Evolutionary conservation across 176 grass and related monocot genomes (phyloP).

Genomic region (Lolium multiflorum): DNA sequence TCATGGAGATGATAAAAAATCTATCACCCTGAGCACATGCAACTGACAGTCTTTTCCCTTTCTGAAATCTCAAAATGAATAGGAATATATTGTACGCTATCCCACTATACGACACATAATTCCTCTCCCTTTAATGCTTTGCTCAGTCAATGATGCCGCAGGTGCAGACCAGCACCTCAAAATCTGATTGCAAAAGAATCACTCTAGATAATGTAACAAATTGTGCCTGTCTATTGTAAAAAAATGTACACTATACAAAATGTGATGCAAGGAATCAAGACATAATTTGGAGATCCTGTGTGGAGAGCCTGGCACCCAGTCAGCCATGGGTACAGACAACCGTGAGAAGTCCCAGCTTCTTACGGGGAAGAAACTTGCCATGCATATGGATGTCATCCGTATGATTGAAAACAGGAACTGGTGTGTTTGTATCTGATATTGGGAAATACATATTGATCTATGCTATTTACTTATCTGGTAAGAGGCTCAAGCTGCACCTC

Average conservation of each 20-base stretch:
- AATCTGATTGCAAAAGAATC: constrained; percentile 45
- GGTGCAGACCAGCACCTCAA: background rate
- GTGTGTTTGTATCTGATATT: constrained; percentile 37
- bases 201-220: constrained; percentile 16
- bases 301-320: constrained; percentile 20
- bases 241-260: constrained; percentile 72
- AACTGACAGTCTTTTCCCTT: too few relatives aligned
- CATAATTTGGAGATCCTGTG: constrained; percentile 34
- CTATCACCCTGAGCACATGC: too few relatives aligned
- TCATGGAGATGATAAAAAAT: too few relatives aligned
- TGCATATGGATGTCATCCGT: constrained; percentile 28
- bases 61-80: too few relatives aligned
- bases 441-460: constrained; percentile 35
- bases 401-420: constrained; percentile 19
- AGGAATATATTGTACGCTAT: too few relatives aligned
- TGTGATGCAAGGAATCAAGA: constrained; percentile 26
- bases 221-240: constrained; percentile 44
- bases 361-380: constrained; percentile 2
- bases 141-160: too few relatives aligned
- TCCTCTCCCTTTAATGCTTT: too few relatives aligned
- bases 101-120: too few relatives aligned
- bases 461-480: constrained; percentile 52
- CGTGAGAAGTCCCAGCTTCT: constrained; percentile 20
- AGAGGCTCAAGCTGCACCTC: constrained; percentile 88
- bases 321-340: background rate